Evolutionary conservation across 2,329 filamentous ascomycete genomes (phyloP), one percentile per base, ranked within the genome.

Genomic region (Alternaria arbusti): DNA sequence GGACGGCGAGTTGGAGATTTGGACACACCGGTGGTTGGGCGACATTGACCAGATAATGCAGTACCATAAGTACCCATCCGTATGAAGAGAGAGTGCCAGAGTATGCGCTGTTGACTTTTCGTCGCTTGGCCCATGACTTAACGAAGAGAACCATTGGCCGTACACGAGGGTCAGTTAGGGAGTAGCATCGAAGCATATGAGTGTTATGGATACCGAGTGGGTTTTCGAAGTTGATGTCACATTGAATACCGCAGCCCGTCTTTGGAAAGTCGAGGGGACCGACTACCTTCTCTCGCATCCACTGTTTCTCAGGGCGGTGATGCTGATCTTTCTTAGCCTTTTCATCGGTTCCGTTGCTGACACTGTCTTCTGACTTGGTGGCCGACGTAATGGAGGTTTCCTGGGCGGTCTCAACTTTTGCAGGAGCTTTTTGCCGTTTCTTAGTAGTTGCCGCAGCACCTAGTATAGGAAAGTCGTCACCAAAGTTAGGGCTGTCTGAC

Each of bases 221-320:
- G 17, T 94, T 94, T 2, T 91, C 91, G 76, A 97, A 97, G 79
- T 97, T 97, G 84, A 97, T 93, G 75, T 97, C 93, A 76, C 92
- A 96, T 76, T 94, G 92, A 13, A 95, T 91, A n/a, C 93, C 93
- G 26, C 91, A 87, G 5, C 90, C 90, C 9, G 84, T 83, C 73
- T 92, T 92, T 6, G 92, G 91, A 61, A 95, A 95, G 77, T 96
- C 93, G 3, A 96, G 86, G 11, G 83, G 83, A 0, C 84, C 84
- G 11, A 79, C 74, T 20, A 78, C 78, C 61, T 82, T 83, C 64
- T 85, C 84, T 20, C 84, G 80, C 1, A 76, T 74, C 83, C 83
- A 85, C 9, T 70, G 58, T 50, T 72, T 79, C 26, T 77, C 75
- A 3, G 60, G 49, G 25, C 70, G 76, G 25, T 66, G 66, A 15